Percentiles rank a stretch among this genome's conserved stretches.
phyloP scores from a whole-genome alignment of 805 yeast species.

The Phaffomyces thermotolerans region DNA sequence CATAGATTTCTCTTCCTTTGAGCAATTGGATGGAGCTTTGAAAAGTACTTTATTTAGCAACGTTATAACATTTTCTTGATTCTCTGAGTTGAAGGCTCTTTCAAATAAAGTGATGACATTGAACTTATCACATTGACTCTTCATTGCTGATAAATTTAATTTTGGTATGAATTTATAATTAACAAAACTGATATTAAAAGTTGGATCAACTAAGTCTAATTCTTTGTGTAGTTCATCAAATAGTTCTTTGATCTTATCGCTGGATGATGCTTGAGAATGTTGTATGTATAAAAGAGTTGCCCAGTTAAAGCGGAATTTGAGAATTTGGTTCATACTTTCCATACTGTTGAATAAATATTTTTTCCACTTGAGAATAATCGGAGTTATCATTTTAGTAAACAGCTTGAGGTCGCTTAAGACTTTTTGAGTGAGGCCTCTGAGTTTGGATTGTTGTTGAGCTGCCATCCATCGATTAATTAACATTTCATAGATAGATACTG shows the following conservation, averaged over 20 bases:
- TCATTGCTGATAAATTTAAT: conserved; percentile 42
- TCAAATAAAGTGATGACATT: conserved; percentile 64
- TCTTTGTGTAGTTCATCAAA: conserved; percentile 19
- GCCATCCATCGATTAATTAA: conserved; percentile 36
- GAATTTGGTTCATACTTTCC: conserved; percentile 5
- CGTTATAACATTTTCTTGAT: conserved; percentile 23
- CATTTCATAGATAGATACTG: conserved; percentile 37
- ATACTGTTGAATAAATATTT: conserved; percentile 8
- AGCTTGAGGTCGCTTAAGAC: conserved; percentile 23
- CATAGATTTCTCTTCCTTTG: conserved; percentile 43
- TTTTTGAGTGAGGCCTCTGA: conserved; percentile 18
- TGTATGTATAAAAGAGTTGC: conserved; percentile 38
- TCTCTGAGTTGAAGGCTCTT: conserved; percentile 18
- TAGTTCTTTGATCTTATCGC: conserved; percentile 23
- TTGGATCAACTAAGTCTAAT: conserved; percentile 8
- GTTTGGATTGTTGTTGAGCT: conserved; percentile 20
- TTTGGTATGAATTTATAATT: conserved; percentile 57
- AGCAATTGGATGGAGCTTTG: conserved; percentile 14
- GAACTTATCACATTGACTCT: conserved; percentile 60
- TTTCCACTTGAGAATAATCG: conserved; percentile 45
- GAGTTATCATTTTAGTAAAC: conserved; percentile 33
- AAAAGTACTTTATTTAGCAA: conserved; percentile 37
- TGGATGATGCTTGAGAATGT: conserved; percentile 29
- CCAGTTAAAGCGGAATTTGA: conserved; percentile 40
- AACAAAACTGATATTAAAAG: conserved; percentile 34